Evolutionary conservation across 495 filamentous ascomycete species (phyloP).

Genomic region (Trichoderma virens): DNA sequence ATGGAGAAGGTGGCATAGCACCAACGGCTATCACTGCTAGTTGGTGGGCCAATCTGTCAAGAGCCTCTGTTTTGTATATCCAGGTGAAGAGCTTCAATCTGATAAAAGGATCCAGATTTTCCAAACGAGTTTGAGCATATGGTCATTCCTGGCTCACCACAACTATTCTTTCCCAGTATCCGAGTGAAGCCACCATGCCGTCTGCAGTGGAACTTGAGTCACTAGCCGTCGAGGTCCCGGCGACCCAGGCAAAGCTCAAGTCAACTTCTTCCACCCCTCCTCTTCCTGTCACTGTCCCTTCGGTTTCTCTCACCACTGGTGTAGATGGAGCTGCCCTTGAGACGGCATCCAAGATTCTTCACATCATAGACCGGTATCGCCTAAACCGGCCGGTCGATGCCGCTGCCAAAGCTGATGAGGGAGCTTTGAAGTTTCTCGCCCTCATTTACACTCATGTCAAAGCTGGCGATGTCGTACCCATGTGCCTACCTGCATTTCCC

Average conservation of each 20-base stretch:
- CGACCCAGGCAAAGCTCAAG: constrained; percentile 1
- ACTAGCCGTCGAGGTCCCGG: constrained; percentile 13
- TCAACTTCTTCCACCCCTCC: not conserved
- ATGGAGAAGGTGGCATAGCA: constrained; percentile 14
- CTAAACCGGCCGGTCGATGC: constrained; percentile 11
- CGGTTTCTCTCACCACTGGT: constrained; percentile 3
- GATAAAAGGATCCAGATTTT: not conserved
- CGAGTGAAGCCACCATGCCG: constrained; percentile 19
- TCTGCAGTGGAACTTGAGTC: constrained; percentile 16
- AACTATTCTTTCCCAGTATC: constrained; percentile 5
- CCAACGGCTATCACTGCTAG: not conserved
- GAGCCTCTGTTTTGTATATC: not conserved
- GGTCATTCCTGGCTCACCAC: not conserved
- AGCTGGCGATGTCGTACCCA: constrained; percentile 15
- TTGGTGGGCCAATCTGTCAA: not conserved
- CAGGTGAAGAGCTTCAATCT: not conserved
- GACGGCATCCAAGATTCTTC: constrained; percentile 22
- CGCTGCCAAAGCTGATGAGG: constrained; percentile 12
- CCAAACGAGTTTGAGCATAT: not conserved
- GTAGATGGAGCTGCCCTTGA: constrained; percentile 14
- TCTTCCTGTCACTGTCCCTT: not conserved
- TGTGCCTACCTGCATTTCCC: constrained; percentile 45
- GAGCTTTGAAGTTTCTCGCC: constrained; percentile 18
- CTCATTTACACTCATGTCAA: constrained; percentile 17
- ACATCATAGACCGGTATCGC: constrained; percentile 22